Conservation (phyloP, 73 alveolate genomes). For the Paramecium octaurelia region DNA sequence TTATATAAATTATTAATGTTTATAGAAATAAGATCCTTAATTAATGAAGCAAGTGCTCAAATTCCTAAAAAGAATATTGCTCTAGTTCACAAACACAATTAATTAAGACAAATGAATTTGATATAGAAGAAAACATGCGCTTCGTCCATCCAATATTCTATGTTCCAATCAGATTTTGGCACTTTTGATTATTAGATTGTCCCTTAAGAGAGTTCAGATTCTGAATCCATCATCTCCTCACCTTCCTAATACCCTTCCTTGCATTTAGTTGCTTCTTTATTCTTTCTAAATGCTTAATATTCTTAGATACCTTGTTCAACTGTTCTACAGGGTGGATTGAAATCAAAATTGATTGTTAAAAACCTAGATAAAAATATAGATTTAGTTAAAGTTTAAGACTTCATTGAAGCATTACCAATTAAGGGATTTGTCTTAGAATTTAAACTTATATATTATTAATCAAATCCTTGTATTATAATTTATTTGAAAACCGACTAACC, state of each 20-base stretch:
- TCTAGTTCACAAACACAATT: neutral
- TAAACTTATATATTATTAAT: neutral
- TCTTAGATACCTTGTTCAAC: neutral
- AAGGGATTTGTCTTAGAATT: neutral
- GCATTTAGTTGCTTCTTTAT: neutral
- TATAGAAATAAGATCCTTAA: neutral
- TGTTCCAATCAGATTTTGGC: neutral
- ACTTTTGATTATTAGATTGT: neutral
- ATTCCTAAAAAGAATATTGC: neutral
- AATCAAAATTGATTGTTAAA: neutral
- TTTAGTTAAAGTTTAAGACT: neutral
- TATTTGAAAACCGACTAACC: slow-evolving; percentile 5
- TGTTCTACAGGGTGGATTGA: neutral
- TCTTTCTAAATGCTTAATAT: neutral
- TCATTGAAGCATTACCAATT: neutral
- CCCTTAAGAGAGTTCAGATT: slow-evolving; percentile 25
- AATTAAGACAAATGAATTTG: neutral
- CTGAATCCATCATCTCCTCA: neutral
- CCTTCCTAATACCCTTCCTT: neutral
- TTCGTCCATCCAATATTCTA: neutral
- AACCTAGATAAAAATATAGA: neutral
- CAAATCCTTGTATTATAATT: neutral
- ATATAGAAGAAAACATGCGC: neutral
- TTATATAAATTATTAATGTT: neutral
- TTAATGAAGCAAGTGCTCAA: neutral